phyloP scores from a whole-genome alignment of 305 asterid species.

The Nicotiana rustica region DNA sequence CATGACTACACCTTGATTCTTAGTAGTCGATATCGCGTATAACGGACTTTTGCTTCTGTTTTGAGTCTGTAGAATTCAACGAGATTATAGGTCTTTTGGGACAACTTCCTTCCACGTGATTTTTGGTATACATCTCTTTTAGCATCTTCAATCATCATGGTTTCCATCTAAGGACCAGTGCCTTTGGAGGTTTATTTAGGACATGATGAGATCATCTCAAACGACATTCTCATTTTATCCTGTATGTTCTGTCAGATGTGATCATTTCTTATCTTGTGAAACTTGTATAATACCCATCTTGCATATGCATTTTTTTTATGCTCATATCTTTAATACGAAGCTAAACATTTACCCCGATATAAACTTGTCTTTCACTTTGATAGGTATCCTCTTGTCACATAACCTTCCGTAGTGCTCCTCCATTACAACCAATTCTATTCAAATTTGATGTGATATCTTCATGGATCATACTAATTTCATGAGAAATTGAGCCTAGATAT shows the following conservation, averaged over 20 bases:
- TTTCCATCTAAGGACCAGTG: neutral
- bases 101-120: neutral
- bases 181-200: neutral
- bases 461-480: neutral
- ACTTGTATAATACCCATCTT: neutral
- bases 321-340: neutral
- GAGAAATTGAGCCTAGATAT: neutral
- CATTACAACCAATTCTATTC: neutral
- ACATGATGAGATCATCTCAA: conserved; percentile 21
- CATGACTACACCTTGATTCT: neutral
- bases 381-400: neutral
- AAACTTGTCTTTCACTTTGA: neutral
- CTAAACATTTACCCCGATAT: neutral
- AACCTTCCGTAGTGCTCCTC: neutral
- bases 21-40: neutral
- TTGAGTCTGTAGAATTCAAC: conserved; percentile 3
- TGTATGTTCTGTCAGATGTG: neutral
- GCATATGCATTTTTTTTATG: neutral
- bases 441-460: conserved; percentile 10
- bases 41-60: neutral
- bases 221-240: neutral
- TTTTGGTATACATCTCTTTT: conserved; percentile 12
- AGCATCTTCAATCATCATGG: neutral
- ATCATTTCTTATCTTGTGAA: conserved; percentile 3
- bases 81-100: neutral